Evolutionary conservation across 768 basidiomycete species (phyloP), one percentile per base, ranked within the genome.

Genomic region (Exsudoporus frostii): DNA sequence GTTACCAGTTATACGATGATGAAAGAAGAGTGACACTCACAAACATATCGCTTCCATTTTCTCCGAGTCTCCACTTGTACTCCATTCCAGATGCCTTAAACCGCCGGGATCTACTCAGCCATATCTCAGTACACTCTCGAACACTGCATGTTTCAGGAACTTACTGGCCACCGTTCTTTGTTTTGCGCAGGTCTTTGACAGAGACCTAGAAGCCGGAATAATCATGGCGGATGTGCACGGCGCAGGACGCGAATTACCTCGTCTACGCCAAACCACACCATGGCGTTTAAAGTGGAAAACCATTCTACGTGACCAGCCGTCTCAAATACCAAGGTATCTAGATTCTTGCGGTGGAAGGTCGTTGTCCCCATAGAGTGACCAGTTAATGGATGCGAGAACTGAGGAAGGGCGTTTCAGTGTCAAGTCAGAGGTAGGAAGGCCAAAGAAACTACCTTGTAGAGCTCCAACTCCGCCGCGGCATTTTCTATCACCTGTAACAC

Each of bases 21-120:
- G n/a, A 37, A 27, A 24, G 7, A 19, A 46, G 30, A 36, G 14
- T 14, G 33, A 32, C 22, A 64, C 81, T 57, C 60, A 82, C 82
- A 50, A 74, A 68, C 46, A 83, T 69, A 61, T 80, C 75, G 33
- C 42, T 54, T 45, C 71, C 72, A 46, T 77, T 74, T 39, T 76
- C 74, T 45, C 65, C 63, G 34, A 76, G 64, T 65, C 79, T 83
- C 82, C 82, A 83, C 57, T 82, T 83, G 70, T 83, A 83, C 58
- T 79, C 77, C 27, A 69, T 61, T 34, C 75, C 74, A 6, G 64
- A 66, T 40, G 66, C 78, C 58, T 77, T 81, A 70, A 83, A 83
- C 25, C 81, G 68, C 52, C 82, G 77, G 11, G 82, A 83, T 51
- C 82, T 81, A 30, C 8, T 10, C 45, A 43, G 29, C 30, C 29